Evolutionary conservation across 1,139 yeast species (phyloP).

Genomic region (Blastobotrys illinoisensis): DNA sequence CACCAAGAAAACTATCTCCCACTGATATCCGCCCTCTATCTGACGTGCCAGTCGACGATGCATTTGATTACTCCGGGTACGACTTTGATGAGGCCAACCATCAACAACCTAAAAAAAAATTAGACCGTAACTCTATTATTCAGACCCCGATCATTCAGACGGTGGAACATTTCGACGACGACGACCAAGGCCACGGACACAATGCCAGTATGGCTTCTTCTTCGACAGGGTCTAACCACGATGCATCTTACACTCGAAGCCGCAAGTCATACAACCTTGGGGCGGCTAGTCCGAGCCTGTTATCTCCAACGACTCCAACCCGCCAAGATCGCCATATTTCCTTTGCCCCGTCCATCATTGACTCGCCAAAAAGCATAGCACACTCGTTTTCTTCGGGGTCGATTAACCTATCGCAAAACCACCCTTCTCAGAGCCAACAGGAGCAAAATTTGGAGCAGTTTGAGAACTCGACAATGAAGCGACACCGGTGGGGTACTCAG

Average conservation of each 20-base stretch:
- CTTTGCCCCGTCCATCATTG: constrained; percentile 11
- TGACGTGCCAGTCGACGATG: constrained; percentile 23
- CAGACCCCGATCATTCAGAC: constrained; percentile 1
- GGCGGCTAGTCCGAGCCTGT: neutral
- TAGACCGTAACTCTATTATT: constrained; percentile 1
- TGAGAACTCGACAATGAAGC: constrained; percentile 44
- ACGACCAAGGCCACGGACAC: neutral
- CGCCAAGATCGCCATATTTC: constrained; percentile 14
- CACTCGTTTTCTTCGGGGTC: neutral
- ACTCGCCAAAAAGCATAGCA: constrained; percentile 3
- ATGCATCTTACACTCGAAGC: neutral
- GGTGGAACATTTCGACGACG: neutral
- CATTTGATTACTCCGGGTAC: constrained; percentile 20
- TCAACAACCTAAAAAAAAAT: neutral
- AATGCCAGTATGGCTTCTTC: neutral
- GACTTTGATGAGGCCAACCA: constrained; percentile 9
- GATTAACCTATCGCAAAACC: neutral
- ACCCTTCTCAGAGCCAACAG: neutral
- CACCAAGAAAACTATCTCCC: neutral
- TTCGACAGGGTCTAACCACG: neutral
- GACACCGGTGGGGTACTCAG: constrained; percentile 89
- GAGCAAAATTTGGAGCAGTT: constrained; percentile 13
- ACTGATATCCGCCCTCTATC: constrained; percentile 20
- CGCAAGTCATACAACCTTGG: neutral
- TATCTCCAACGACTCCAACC: neutral